Base-by-base conservation (phyloP, 1,284 basidiomycete genomes). In the Flammula alnicola region DNA sequence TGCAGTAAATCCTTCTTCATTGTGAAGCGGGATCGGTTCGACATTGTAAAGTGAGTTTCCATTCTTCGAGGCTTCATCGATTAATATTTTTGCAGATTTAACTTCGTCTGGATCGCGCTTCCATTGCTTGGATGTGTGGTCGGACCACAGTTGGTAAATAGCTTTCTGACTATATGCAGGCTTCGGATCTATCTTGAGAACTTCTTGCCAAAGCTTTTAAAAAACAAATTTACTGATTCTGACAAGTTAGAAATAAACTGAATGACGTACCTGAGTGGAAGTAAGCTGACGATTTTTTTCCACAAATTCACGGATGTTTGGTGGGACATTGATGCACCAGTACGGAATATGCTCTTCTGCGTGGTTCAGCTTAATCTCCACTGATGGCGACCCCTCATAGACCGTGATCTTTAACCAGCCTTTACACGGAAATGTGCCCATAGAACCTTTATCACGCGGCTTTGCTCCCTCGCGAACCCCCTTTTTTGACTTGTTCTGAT, bases 281-380 rank as follows among this genome's bases (percentile, higher is more conserved):
- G 25, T 37, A 6, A 43, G 11, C 17, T 29, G 12, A 8, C 10
- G 10, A 39, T 42, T 40, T 14, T 42, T 38, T 29, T 25, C 25
- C 7, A 47, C 26, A 20, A 44, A 26, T 3, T 10, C 27, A n/a
- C 31, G 23, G 5, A 46, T 31, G 4, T 46, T n/a, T 10, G 19
- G 4, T 5, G 49, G 49, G 7, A 51, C 23, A 22, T 51, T 40
- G 26, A 51, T 43, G 7, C 17, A 14, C 44, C 49, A 51, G 16
- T 49, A 52, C 1, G n/a, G n/a, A n/a, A n/a, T n/a, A n/a, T n/a
- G n/a, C n/a, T n/a, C n/a, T n/a, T n/a, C n/a, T n/a, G n/a, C n/a
- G n/a, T n/a, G n/a, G n/a, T n/a, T n/a, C n/a, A n/a, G n/a, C n/a
- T n/a, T n/a, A n/a, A n/a, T n/a, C n/a, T n/a, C n/a, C n/a, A n/a